These are phyloP conservation scores for Fusarium robinianum DNA, from an alignment of 2,329 filamentous ascomycete species.

Conservation along the genomic window DNA sequence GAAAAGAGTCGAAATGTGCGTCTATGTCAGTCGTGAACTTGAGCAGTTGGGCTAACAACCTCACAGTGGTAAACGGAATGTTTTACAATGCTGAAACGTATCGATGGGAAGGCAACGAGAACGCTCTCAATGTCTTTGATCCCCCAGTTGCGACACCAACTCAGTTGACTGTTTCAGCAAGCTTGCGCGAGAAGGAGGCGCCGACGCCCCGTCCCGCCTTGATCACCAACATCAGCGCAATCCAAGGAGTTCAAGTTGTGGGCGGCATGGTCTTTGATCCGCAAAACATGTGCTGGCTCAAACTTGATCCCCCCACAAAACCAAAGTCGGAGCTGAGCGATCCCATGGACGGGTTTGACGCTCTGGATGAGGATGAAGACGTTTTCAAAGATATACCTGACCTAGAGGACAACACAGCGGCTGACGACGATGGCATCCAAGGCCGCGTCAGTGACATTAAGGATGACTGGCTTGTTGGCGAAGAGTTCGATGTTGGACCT, in stretches of 20 bases:
- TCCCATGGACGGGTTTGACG: conserved; percentile 67
- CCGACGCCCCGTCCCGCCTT: conserved; percentile 72
- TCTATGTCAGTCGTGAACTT: neutral
- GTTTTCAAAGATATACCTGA: conserved; percentile 96
- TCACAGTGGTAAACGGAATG: conserved; percentile 87
- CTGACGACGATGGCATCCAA: conserved; percentile 53
- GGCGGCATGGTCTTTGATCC: conserved; percentile 99
- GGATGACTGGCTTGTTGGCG: conserved; percentile 84
- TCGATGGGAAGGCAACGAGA: conserved; percentile 97
- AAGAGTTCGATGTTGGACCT: conserved; percentile 97
- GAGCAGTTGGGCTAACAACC: conserved; percentile 38
- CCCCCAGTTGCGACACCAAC: conserved; percentile 59
- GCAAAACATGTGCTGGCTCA: conserved; percentile 96
- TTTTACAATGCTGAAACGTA: conserved; percentile 86
- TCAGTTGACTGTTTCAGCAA: conserved; percentile 46
- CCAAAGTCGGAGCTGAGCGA: conserved; percentile 56
- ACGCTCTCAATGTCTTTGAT: conserved; percentile 79
- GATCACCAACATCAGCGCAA: conserved; percentile 85
- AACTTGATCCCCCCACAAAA: conserved; percentile 62
- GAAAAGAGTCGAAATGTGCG: conserved; percentile 81
- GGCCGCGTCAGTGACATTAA: conserved; percentile 64
- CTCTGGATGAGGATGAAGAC: conserved; percentile 85
- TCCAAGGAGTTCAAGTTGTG: conserved; percentile 88
- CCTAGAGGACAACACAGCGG: conserved; percentile 71
- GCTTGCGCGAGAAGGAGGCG: conserved; percentile 60